Conservation (phyloP, 163 green algal species). For the Chlamydomonas reinhardtii region DNA sequence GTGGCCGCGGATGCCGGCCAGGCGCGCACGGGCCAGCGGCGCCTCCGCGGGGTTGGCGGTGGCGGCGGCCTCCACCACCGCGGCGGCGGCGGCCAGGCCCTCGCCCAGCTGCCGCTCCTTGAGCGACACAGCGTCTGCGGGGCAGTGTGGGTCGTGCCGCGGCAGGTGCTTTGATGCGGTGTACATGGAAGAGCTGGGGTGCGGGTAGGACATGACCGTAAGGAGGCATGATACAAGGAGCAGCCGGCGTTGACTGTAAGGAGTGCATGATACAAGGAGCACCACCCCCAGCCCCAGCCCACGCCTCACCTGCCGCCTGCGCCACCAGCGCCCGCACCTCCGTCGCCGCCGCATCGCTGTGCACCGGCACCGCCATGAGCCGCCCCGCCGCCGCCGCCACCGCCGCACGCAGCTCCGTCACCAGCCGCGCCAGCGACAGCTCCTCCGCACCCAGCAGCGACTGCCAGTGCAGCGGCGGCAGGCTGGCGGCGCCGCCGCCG, state of each 20-base stretch:
- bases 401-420: slow-evolving; percentile 7
- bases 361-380: slow-evolving; percentile 17
- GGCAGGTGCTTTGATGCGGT: no score
- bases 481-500: slow-evolving; percentile 6
- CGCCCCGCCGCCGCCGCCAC: slow-evolving; percentile 16
- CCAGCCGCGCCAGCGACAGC: slow-evolving; percentile 19
- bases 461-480: slow-evolving; percentile 42
- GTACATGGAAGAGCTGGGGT: no score
- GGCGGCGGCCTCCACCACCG: neutral
- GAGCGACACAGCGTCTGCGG: neutral
- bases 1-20: neutral
- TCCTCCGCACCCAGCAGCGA: slow-evolving; percentile 44
- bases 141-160: neutral
- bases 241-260: no score
- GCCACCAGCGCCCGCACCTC: slow-evolving; percentile 1
- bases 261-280: no score
- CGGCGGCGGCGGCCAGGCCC: neutral
- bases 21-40: slow-evolving; percentile 1
- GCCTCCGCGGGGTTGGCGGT: neutral
- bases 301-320: slow-evolving; percentile 7
- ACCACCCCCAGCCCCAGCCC: no score
- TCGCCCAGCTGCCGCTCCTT: slow-evolving; percentile 43
- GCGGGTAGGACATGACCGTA: no score
- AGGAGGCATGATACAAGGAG: no score
- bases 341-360: neutral